A percentile compares a stretch with the other conserved stretches of the same genome.
These are phyloP conservation scores for Malbranchea zuffiana DNA, from an alignment of 2,329 filamentous ascomycete species.

Conservation along the genomic window DNA sequence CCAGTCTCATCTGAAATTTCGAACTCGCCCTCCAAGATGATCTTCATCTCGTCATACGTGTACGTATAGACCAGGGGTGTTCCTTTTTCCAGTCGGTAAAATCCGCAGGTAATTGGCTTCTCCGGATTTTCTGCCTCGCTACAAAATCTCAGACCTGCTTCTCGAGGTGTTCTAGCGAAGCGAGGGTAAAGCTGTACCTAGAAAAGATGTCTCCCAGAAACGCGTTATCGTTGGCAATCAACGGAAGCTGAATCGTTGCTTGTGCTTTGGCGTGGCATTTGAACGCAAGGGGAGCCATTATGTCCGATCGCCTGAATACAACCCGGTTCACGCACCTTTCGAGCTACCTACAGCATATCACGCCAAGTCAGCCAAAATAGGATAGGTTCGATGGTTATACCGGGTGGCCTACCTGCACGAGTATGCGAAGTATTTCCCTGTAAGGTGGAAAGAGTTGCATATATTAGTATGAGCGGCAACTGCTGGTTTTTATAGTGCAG, in stretches of 20 bases:
- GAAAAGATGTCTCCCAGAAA: conserved; percentile 54
- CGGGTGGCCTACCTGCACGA: no score
- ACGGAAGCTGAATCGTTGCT: conserved; percentile 50
- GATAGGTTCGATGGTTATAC: no score
- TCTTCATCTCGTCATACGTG: conserved; percentile 63
- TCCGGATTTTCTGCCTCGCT: conserved; percentile 46
- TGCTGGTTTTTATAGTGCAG: no score
- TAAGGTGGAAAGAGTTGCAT: no score
- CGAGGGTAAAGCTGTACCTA: conserved; percentile 29
- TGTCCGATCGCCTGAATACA: no score
- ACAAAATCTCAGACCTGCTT: not conserved
- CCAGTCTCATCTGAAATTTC: conserved; percentile 55
- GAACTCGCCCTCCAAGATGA: conserved; percentile 57
- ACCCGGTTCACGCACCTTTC: no score
- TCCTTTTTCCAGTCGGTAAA: conserved; percentile 59
- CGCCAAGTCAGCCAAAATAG: no score
- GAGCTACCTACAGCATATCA: no score
- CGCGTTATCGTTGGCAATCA: conserved; percentile 58
- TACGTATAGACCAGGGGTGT: conserved; percentile 58
- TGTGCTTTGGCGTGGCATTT: conserved; percentile 49
- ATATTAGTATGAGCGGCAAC: no score
- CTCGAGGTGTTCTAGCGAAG: not conserved
- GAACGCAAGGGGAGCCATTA: conserved; percentile 28
- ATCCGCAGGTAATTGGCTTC: conserved; percentile 51
- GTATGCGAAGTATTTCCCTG: no score